A percentile compares a stretch with the other conserved stretches of the same genome.
phyloP scores from a whole-genome alignment of 768 basidiomycete genomes.

The Russula virescens region DNA sequence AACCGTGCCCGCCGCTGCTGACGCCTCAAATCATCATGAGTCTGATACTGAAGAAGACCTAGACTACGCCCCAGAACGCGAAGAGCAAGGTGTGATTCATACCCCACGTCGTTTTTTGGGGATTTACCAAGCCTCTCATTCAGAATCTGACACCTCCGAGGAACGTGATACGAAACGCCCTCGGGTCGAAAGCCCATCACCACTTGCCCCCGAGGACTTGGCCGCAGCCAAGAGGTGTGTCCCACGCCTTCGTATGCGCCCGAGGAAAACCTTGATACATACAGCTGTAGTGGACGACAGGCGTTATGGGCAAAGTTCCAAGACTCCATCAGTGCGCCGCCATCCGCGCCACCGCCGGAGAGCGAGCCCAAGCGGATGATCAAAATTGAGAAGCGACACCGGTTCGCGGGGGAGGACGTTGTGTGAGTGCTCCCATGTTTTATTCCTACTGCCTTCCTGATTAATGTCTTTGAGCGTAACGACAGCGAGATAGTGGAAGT shows the following conservation, averaged over 20 bases:
- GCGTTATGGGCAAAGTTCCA: constrained; percentile 66
- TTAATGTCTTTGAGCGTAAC: constrained; percentile 14
- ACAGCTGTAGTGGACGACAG: constrained; percentile 46
- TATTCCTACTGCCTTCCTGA: background rate
- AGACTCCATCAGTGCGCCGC: constrained; percentile 44
- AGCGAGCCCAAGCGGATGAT: constrained; percentile 40
- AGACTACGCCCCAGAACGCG: constrained; percentile 58
- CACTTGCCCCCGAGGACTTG: constrained; percentile 33
- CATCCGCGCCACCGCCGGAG: constrained; percentile 18
- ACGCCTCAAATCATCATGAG: constrained; percentile 27
- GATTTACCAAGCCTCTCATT: background rate
- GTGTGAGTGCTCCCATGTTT: constrained; percentile 44
- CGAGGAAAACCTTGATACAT: background rate
- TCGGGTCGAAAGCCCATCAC: constrained; percentile 28
- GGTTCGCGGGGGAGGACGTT: constrained; percentile 73
- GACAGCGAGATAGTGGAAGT: constrained; percentile 71
- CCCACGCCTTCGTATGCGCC: background rate
- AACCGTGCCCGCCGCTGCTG: constrained; percentile 1
- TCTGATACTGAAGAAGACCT: constrained; percentile 64
- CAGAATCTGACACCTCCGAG: constrained; percentile 38
- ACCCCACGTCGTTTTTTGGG: background rate
- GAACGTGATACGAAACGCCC: constrained; percentile 37
- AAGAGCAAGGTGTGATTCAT: constrained; percentile 30
- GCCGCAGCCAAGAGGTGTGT: constrained; percentile 39
- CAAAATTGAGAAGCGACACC: constrained; percentile 62